A percentile compares a stretch with the other conserved stretches of the same genome.
phyloP scores from a whole-genome alignment of 805 yeast species.

The Maudiozyma serrabonitensis region DNA sequence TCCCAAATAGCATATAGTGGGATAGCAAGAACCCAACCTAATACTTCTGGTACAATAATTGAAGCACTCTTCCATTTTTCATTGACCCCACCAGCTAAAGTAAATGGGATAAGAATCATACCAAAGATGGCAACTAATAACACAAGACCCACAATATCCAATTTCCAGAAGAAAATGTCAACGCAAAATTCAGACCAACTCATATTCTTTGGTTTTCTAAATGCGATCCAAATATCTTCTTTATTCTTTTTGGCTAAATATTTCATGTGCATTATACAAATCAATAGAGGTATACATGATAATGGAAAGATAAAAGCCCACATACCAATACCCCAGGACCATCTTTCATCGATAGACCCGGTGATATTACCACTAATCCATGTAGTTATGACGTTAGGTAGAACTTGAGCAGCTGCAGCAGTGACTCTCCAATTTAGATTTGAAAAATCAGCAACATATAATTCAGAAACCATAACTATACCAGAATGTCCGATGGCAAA shows the following conservation, averaged over 20 bases:
- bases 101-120: slow-evolving; percentile 58
- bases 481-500: slow-evolving; percentile 46
- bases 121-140: slow-evolving; percentile 48
- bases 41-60: slow-evolving; percentile 52
- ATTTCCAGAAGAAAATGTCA: slow-evolving; percentile 41
- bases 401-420: slow-evolving; percentile 50
- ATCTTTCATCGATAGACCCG: slow-evolving; percentile 31
- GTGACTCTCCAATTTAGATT: slow-evolving; percentile 55
- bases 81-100: slow-evolving; percentile 58
- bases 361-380: slow-evolving; percentile 63
- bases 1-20: slow-evolving; percentile 58
- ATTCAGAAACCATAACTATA: slow-evolving; percentile 41
- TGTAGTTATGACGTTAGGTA: slow-evolving; percentile 66
- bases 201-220: slow-evolving; percentile 30
- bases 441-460: slow-evolving; percentile 52
- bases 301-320: slow-evolving; percentile 73
- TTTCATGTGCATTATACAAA: slow-evolving; percentile 47
- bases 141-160: slow-evolving; percentile 56
- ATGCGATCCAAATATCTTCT: slow-evolving; percentile 38
- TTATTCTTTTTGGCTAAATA: slow-evolving; percentile 42
- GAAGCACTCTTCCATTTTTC: slow-evolving; percentile 48
- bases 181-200: slow-evolving; percentile 32
- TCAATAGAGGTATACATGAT: slow-evolving; percentile 48
- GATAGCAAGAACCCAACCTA: slow-evolving; percentile 41
- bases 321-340: slow-evolving; percentile 74